Conservation (phyloP, 805 yeast genomes). For the Kodamaea kaohsiungensis region DNA sequence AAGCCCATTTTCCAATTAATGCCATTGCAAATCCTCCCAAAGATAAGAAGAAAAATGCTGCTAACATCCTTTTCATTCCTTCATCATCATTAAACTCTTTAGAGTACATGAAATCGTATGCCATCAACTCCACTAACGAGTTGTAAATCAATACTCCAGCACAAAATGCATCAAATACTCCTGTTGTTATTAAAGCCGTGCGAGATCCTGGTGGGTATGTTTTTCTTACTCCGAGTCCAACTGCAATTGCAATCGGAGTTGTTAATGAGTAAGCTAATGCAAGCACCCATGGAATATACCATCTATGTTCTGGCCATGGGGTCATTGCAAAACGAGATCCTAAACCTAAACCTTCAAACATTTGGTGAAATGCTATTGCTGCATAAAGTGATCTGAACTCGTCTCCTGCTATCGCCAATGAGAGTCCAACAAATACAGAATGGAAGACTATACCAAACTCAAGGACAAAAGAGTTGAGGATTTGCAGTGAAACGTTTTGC, state of each 20-base stretch:
- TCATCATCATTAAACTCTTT: constrained; percentile 23
- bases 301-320: constrained; percentile 26
- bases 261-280: constrained; percentile 40
- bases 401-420: constrained; percentile 33
- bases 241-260: constrained; percentile 75
- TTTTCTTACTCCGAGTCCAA: constrained; percentile 74
- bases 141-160: constrained; percentile 79
- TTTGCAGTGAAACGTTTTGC: constrained; percentile 36
- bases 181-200: constrained; percentile 63
- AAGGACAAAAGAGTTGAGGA: constrained; percentile 49
- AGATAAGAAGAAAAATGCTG: constrained; percentile 24
- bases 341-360: constrained; percentile 35
- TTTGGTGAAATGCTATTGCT: constrained; percentile 33
- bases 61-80: constrained; percentile 22
- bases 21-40: constrained; percentile 36
- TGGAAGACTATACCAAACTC: constrained; percentile 38
- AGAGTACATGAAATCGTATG: constrained; percentile 68
- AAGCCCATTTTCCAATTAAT: constrained; percentile 37
- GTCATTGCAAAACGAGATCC: constrained; percentile 32
- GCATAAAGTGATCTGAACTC: constrained; percentile 29
- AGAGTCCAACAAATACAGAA: constrained; percentile 34
- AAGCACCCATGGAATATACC: constrained; percentile 48
- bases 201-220: constrained; percentile 60
- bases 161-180: constrained; percentile 73
- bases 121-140: constrained; percentile 77